phyloP scores from a whole-genome alignment of 2,329 filamentous ascomycete species.

The Pleoardoris graminearum region DNA sequence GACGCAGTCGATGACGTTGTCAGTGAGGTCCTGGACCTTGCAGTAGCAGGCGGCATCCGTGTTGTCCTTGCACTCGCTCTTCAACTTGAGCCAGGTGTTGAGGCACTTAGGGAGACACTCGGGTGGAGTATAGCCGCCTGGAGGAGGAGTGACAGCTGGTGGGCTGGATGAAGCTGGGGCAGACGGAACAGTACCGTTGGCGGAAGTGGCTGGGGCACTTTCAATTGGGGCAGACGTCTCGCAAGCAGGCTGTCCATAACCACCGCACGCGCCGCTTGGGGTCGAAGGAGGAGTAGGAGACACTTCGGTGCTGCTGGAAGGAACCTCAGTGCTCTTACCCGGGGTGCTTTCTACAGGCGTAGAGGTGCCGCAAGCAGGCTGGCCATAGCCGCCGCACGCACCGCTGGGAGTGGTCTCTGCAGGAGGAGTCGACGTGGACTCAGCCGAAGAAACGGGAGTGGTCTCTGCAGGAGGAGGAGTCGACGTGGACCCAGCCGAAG shows the following conservation, averaged over 20 bases:
- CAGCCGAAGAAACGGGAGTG: conserved; percentile 7
- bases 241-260: conserved; percentile 12
- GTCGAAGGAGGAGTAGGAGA: conserved; percentile 1
- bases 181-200: conserved; percentile 6
- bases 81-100: conserved; percentile 79
- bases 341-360: conserved; percentile 13
- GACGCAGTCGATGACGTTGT: conserved; percentile 80
- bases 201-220: too few species aligned
- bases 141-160: conserved; percentile 26
- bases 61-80: conserved; percentile 79
- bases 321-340: conserved; percentile 12
- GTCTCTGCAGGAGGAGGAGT: conserved; percentile 14
- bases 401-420: conserved; percentile 7
- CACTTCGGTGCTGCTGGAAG: neutral
- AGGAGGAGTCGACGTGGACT: conserved; percentile 9
- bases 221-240: conserved; percentile 16
- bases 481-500: conserved; percentile 2
- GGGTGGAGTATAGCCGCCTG: conserved; percentile 54
- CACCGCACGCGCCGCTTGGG: conserved; percentile 11
- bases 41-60: conserved; percentile 85
- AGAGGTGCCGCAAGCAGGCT: conserved; percentile 15
- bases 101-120: conserved; percentile 81
- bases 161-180: conserved; percentile 17
- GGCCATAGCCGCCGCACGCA: conserved; percentile 9
- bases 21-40: conserved; percentile 73